A percentile compares a stretch with the other conserved stretches of the same genome.
These are phyloP conservation scores for Viola odorata DNA, from an alignment of 345 rosid genomes.

Conservation along the genomic window DNA sequence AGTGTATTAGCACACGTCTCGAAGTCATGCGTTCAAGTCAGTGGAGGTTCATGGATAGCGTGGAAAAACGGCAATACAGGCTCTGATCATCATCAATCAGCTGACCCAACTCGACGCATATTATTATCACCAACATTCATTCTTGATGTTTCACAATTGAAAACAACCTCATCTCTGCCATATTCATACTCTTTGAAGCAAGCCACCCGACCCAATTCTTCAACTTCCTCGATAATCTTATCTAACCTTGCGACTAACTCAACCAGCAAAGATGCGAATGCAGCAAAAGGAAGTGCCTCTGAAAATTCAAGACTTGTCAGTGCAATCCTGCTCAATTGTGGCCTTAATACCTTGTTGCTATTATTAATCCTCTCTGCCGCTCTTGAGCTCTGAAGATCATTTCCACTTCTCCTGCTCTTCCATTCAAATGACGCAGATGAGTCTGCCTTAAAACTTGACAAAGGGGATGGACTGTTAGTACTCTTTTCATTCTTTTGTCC, in stretches of 20 bases:
- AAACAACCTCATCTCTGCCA: constrained; percentile 23
- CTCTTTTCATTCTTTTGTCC: constrained; percentile 23
- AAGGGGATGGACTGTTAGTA: constrained; percentile 25
- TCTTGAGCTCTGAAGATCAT: constrained; percentile 15
- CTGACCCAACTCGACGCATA: too few species aligned
- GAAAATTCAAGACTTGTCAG: constrained; percentile 64
- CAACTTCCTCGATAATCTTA: constrained; percentile 58
- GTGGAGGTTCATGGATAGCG: too few species aligned
- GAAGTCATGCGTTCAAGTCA: too few species aligned
- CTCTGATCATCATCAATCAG: too few species aligned
- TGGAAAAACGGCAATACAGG: too few species aligned
- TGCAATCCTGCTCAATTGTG: constrained; percentile 60
- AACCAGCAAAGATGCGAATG: constrained; percentile 69
- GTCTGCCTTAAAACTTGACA: constrained; percentile 61
- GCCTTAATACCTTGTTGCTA: constrained; percentile 52
- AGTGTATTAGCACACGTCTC: too few species aligned
- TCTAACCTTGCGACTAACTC: constrained; percentile 76
- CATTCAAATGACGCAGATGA: constrained; percentile 54
- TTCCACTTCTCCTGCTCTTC: constrained; percentile 37
- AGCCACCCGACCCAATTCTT: constrained; percentile 61
- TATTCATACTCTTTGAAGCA: constrained; percentile 52
- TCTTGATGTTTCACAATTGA: constrained; percentile 26
- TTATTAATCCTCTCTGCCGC: constrained; percentile 44
- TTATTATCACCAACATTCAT: constrained; percentile 16
- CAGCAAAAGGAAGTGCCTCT: constrained; percentile 86